phyloP scores from a whole-genome alignment of 2,329 filamentous ascomycete genomes.

The Plenodomus biglobosus region DNA sequence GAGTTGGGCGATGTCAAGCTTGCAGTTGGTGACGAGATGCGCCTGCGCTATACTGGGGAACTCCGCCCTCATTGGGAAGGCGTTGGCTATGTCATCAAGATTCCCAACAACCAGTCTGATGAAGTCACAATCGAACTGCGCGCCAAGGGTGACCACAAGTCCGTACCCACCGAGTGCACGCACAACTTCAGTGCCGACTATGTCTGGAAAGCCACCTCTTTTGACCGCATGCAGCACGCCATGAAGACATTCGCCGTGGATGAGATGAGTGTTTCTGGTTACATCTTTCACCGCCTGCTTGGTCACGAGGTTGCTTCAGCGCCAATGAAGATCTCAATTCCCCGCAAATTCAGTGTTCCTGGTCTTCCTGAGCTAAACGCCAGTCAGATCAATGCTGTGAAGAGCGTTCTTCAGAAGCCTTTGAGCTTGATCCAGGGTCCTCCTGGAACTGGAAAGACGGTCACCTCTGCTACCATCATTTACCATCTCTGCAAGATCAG shows the following conservation, averaged over 20 bases:
- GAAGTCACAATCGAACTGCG: constrained; percentile 94
- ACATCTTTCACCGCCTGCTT: constrained; percentile 95
- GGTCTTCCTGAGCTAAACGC: constrained; percentile 91
- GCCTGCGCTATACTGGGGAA: constrained; percentile 93
- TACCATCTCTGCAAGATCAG: constrained; percentile 96
- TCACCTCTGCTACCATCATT: constrained; percentile 97
- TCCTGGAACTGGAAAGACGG: constrained; percentile 96
- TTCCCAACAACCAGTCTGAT: constrained; percentile 98
- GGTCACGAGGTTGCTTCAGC: constrained; percentile 93
- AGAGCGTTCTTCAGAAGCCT: constrained; percentile 89
- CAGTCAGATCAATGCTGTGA: constrained; percentile 95
- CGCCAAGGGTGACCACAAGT: constrained; percentile 93
- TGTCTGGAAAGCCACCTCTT: constrained; percentile 99
- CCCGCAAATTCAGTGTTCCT: constrained; percentile 95
- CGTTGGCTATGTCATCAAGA: constrained; percentile 98
- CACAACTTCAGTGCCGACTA: constrained; percentile 99
- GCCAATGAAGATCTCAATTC: constrained; percentile 92
- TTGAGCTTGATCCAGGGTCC: constrained; percentile 95
- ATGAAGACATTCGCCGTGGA: constrained; percentile 99
- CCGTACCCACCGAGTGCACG: constrained; percentile 91
- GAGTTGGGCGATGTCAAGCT: constrained; percentile 97
- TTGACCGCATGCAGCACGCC: constrained; percentile 97
- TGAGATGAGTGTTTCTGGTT: constrained; percentile 97
- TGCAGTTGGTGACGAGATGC: constrained; percentile 97
- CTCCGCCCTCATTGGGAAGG: constrained; percentile 92